Evolutionary conservation across 805 yeast genomes (phyloP).

Genomic region (Lipomyces japonicus): DNA sequence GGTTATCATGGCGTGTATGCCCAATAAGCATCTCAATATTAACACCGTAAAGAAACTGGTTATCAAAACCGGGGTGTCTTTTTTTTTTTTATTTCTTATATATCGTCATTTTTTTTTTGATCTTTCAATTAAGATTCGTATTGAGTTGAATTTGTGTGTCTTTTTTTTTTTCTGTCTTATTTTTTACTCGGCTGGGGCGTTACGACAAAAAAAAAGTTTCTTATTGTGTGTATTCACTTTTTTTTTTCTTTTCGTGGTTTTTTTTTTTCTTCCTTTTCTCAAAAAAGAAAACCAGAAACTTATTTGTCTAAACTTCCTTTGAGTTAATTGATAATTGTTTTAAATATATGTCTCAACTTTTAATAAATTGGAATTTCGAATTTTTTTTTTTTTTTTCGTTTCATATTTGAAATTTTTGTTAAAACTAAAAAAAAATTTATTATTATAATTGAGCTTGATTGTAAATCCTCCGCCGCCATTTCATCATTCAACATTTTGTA

Average conservation of each 20-base stretch:
- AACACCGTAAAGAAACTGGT: not conserved
- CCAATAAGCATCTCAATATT: conserved; percentile 35
- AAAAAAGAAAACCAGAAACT: not conserved
- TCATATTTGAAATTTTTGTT: too few species aligned
- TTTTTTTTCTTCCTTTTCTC: not conserved
- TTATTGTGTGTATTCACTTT: too few species aligned
- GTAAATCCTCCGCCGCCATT: too few species aligned
- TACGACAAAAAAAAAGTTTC: not conserved
- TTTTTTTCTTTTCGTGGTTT: not conserved
- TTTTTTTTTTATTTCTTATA: conserved; percentile 5
- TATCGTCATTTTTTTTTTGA: not conserved
- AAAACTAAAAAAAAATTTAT: too few species aligned
- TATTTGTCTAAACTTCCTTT: not conserved
- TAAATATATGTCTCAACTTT: too few species aligned
- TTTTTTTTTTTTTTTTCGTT: too few species aligned
- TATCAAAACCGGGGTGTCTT: not conserved
- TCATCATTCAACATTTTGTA: too few species aligned
- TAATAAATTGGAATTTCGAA: too few species aligned
- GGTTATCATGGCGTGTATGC: conserved; percentile 44
- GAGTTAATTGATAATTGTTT: too few species aligned
- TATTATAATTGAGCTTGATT: too few species aligned
- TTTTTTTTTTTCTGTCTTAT: not conserved
- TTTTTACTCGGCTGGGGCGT: not conserved
- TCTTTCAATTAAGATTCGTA: not conserved
- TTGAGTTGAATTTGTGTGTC: not conserved